A percentile compares a stretch with the other conserved stretches of the same genome.
phyloP scores from a whole-genome alignment of 1,284 basidiomycete genomes.

The Cystobasidium pallidum region DNA sequence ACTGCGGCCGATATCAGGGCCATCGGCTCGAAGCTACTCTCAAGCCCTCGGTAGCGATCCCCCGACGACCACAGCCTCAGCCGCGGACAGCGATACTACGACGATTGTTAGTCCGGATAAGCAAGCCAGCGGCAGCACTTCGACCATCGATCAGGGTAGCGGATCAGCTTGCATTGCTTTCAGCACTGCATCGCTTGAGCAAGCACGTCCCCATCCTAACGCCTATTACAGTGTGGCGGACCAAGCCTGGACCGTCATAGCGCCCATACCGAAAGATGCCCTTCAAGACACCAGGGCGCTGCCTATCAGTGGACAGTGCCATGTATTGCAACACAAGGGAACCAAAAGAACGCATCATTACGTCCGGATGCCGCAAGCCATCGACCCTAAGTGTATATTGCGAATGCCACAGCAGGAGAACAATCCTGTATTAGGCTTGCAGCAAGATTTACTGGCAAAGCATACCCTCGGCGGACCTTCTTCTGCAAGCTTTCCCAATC shows the following conservation, averaged over 20 bases:
- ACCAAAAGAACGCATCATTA: slow-evolving; percentile 39
- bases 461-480: slow-evolving; percentile 14
- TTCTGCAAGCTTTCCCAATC: not conserved
- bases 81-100: not conserved
- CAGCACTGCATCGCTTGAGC: slow-evolving; percentile 6
- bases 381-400: slow-evolving; percentile 41
- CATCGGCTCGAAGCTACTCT: slow-evolving; percentile 9
- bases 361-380: slow-evolving; percentile 8
- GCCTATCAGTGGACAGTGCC: not conserved
- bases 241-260: slow-evolving; percentile 40
- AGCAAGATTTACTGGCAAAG: not conserved
- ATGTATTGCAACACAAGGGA: not conserved
- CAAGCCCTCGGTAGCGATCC: slow-evolving; percentile 1
- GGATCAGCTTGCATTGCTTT: not conserved
- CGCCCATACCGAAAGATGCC: slow-evolving; percentile 6
- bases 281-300: not conserved
- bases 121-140: not conserved
- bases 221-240: slow-evolving; percentile 29
- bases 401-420: not conserved
- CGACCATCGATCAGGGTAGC: not conserved
- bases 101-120: not conserved
- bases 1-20: not conserved
- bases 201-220: slow-evolving; percentile 41
- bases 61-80: not conserved
- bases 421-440: not conserved